Evolutionary conservation across 78 protist species (phyloP).

Genomic region (Dictyostelium firmibasis): DNA sequence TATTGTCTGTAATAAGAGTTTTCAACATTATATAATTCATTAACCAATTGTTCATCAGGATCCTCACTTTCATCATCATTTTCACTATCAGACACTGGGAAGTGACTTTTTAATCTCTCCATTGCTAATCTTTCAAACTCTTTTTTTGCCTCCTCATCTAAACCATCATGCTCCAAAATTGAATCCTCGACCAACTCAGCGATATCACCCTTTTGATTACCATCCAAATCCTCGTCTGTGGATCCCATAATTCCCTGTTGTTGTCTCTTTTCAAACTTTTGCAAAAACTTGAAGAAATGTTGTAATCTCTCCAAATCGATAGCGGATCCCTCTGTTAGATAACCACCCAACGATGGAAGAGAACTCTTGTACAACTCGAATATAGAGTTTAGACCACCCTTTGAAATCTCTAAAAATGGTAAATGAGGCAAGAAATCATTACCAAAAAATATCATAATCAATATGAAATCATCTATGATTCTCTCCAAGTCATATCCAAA

Average conservation of each 20-base stretch:
- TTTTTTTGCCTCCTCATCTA: constrained; percentile 18
- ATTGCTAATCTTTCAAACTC: constrained; percentile 28
- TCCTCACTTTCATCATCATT: constrained; percentile 1
- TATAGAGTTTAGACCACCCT: constrained; percentile 94
- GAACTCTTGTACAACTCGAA: constrained; percentile 77
- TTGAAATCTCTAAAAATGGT: constrained; percentile 96
- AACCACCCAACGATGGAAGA: constrained; percentile 89
- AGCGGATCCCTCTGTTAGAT: constrained; percentile 87
- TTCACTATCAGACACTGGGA: not conserved
- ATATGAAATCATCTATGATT: constrained; percentile 97
- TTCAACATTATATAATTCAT: not conserved
- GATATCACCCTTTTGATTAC: not conserved
- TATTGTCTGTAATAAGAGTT: constrained; percentile 54
- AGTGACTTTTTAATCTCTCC: constrained; percentile 36
- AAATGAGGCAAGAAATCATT: constrained; percentile 99
- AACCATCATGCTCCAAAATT: not conserved
- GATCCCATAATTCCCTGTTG: not conserved
- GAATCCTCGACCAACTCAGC: not conserved
- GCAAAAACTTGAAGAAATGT: constrained; percentile 58
- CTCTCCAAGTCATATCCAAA: constrained; percentile 93
- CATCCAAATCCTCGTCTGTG: not conserved
- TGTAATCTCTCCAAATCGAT: constrained; percentile 74
- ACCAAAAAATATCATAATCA: constrained; percentile 95
- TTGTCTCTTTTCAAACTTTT: constrained; percentile 36
- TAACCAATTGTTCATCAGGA: not conserved